phyloP scores from a whole-genome alignment of 345 rosid species.

The Moringa oleifera region DNA sequence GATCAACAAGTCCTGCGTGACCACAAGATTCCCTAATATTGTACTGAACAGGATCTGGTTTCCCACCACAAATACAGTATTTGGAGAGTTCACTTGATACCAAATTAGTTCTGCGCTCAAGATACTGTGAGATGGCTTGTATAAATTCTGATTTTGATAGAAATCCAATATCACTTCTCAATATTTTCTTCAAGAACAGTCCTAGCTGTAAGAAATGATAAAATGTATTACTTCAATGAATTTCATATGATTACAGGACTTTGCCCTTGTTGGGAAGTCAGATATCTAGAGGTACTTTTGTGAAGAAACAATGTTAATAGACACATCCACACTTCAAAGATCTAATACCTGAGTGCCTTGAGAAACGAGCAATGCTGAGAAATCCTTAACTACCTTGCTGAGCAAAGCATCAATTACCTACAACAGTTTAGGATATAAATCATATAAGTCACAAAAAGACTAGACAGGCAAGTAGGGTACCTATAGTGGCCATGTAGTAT shows the following conservation, averaged over 20 bases:
- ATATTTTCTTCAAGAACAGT: constrained; percentile 61
- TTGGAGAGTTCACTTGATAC: constrained; percentile 69
- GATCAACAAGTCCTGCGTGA: constrained; percentile 35
- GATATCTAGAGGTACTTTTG: not conserved
- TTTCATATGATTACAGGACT: too few relatives aligned
- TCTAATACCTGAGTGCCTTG: constrained; percentile 77
- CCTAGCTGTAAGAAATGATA: constrained; percentile 25
- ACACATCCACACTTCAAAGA: not conserved
- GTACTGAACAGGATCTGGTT: constrained; percentile 31
- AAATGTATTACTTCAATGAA: not conserved
- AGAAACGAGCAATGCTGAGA: constrained; percentile 78
- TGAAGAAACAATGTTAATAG: not conserved
- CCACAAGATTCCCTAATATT: constrained; percentile 20
- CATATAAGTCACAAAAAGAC: constrained; percentile 11
- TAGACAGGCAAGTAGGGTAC: not conserved
- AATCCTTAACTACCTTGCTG: constrained; percentile 78
- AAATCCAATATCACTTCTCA: constrained; percentile 55
- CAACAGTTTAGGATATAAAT: constrained; percentile 10
- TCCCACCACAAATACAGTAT: constrained; percentile 76
- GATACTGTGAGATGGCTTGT: constrained; percentile 74
- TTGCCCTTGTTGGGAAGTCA: not conserved
- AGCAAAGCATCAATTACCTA: constrained; percentile 82
- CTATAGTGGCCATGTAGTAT: too few relatives aligned
- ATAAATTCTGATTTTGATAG: constrained; percentile 59
- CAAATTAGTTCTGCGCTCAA: constrained; percentile 45